Evolutionary conservation across 441 rosid species (phyloP).

Genomic region (Bruguiera hainesii): DNA sequence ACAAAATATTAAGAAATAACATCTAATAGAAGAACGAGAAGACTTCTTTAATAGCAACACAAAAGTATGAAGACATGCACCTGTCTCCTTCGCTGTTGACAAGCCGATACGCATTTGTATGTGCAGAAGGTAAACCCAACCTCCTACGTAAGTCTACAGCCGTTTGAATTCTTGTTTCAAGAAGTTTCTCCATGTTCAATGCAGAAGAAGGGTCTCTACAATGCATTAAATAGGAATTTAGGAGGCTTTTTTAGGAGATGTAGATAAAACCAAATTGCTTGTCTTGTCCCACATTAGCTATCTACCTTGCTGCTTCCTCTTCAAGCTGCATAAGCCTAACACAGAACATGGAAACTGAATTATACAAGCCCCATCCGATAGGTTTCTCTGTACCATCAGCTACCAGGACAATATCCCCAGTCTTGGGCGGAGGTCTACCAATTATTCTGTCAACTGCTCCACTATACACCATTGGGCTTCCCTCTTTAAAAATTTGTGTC

Average conservation of each 20-base stretch:
- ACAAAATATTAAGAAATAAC: too few species aligned
- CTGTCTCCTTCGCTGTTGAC: conserved; percentile 91
- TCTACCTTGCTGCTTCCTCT: conserved; percentile 65
- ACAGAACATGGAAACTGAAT: conserved; percentile 83
- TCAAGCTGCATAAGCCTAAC: conserved; percentile 94
- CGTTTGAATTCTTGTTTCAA: conserved; percentile 54
- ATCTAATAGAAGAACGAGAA: too few species aligned
- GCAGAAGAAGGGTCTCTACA: conserved; percentile 74
- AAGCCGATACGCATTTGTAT: conserved; percentile 82
- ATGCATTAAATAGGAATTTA: conserved; percentile 15
- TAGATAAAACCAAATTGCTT: conserved; percentile 10
- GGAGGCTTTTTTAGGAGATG: neutral
- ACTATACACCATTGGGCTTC: conserved; percentile 90
- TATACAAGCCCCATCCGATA: conserved; percentile 85
- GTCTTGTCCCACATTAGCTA: neutral
- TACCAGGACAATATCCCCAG: conserved; percentile 85
- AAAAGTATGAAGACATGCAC: conserved; percentile 19
- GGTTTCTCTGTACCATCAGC: conserved; percentile 83
- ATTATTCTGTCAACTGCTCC: conserved; percentile 88
- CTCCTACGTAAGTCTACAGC: conserved; percentile 56
- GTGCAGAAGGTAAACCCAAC: conserved; percentile 67
- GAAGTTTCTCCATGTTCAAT: conserved; percentile 71
- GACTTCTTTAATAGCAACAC: too few species aligned
- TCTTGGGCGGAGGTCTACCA: conserved; percentile 78
- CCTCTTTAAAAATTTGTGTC: conserved; percentile 78